Conservation (phyloP, 2,329 filamentous ascomycete genomes). For the Pseudocercospora macadamiae region DNA sequence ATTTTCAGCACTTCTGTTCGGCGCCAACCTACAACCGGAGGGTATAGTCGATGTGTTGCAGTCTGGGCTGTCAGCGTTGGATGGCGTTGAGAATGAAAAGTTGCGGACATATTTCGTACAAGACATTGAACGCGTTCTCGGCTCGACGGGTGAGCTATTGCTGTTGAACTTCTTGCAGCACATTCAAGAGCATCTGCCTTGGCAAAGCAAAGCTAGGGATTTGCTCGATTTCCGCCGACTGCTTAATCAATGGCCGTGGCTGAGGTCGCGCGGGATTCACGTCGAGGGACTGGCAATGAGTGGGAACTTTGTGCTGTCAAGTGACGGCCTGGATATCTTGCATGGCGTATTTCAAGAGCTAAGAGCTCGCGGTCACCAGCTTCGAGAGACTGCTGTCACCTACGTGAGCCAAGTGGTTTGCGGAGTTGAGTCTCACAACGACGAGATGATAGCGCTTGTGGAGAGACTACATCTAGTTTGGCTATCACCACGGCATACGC, state of each 20-base stretch:
- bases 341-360: not conserved
- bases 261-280: not conserved
- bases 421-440: not conserved
- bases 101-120: not conserved
- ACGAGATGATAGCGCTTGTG: not conserved
- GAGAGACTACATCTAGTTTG: not conserved
- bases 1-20: not conserved
- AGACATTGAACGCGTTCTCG: not conserved
- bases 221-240: not conserved
- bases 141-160: not conserved
- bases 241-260: not conserved
- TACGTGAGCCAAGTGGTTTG: not conserved
- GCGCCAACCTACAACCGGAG: not conserved
- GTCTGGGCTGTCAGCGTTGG: not conserved
- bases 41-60: not conserved
- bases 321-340: not conserved
- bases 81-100: not conserved
- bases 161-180: not conserved
- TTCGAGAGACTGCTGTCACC: not conserved
- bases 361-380: not conserved
- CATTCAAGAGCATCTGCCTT: not conserved
- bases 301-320: not conserved
- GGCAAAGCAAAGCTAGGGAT: not conserved
- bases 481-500: not conserved
- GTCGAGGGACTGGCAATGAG: not conserved